Evolutionary conservation across 192 early-diverging fungal genomes (phyloP).

Genomic region (Coemansia sp.): DNA sequence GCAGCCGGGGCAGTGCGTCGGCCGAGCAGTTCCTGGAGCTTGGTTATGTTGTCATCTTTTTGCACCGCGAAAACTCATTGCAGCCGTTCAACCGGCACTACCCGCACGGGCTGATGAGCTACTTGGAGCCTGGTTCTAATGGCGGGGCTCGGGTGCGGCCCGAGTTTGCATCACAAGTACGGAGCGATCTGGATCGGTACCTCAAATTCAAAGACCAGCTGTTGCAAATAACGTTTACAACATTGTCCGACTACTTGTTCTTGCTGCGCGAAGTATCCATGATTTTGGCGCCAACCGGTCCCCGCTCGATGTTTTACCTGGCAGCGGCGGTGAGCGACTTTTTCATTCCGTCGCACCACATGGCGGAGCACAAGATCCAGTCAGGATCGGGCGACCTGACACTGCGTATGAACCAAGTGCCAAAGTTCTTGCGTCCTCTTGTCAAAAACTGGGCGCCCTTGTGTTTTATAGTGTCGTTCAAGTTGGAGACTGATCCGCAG

Average conservation of each 20-base stretch:
- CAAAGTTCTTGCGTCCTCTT: constrained; percentile 91
- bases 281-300: constrained; percentile 64
- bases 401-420: constrained; percentile 91
- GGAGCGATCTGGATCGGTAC: constrained; percentile 62
- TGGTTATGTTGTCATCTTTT: constrained; percentile 95
- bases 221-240: constrained; percentile 83
- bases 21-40: constrained; percentile 88
- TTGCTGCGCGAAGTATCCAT: constrained; percentile 73
- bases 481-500: constrained; percentile 86
- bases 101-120: constrained; percentile 85
- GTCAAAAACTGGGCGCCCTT: constrained; percentile 89
- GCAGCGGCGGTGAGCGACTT: constrained; percentile 99
- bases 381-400: constrained; percentile 82
- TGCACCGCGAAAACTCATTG: constrained; percentile 90
- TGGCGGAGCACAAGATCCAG: constrained; percentile 99
- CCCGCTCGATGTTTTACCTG: constrained; percentile 88
- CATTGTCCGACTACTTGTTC: constrained; percentile 91
- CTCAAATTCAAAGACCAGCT: constrained; percentile 65
- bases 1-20: constrained; percentile 91
- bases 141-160: constrained; percentile 65
- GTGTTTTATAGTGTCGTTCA: constrained; percentile 97
- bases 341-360: constrained; percentile 90
- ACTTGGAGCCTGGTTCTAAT: constrained; percentile 62
- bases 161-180: constrained; percentile 70
- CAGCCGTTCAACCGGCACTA: constrained; percentile 94